phyloP scores from a whole-genome alignment of 176 grass and related monocot genomes.

The Miscanthus lutarioriparius region DNA sequence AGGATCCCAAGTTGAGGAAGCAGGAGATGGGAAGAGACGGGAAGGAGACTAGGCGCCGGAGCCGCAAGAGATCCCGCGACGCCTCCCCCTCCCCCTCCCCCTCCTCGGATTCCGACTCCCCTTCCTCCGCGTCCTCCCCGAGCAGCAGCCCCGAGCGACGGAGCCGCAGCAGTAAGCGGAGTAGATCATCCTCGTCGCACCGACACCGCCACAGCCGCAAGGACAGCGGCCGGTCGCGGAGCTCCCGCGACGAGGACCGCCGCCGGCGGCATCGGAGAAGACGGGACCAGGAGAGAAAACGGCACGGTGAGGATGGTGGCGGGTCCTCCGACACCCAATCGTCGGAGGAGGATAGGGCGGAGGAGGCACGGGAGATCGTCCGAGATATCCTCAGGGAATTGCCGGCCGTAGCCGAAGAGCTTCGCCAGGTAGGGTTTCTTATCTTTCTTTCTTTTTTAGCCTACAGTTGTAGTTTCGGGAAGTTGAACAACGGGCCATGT shows the following conservation, averaged over 20 bases:
- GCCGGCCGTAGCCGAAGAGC: conserved; percentile 50
- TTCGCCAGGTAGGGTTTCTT: conserved; percentile 54
- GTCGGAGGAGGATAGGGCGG: conserved; percentile 26
- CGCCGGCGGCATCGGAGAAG: conserved; percentile 9
- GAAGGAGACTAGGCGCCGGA: conserved; percentile 40
- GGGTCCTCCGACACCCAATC: conserved; percentile 34
- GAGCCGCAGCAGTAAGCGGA: conserved; percentile 45
- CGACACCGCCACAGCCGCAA: conserved; percentile 43
- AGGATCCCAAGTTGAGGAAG: background rate
- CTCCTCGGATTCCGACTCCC: conserved; percentile 8
- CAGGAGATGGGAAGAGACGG: conserved; percentile 25
- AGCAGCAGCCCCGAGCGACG: conserved; percentile 50
- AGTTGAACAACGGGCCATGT: background rate
- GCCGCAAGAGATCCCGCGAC: conserved; percentile 48
- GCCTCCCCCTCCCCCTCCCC: conserved; percentile 5
- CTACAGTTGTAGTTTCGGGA: background rate
- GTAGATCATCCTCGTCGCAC: conserved; percentile 33
- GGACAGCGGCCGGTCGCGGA: conserved; percentile 39
- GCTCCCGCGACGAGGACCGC: conserved; percentile 39
- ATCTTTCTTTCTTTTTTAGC: background rate
- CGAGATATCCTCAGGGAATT: conserved; percentile 60
- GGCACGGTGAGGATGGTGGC: background rate
- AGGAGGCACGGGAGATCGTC: conserved; percentile 63
- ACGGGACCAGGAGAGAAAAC: conserved; percentile 24
- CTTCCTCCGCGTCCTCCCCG: conserved; percentile 30